Base-by-base conservation (phyloP, 768 basidiomycete species). In the Pisolithus marmoratus region DNA sequence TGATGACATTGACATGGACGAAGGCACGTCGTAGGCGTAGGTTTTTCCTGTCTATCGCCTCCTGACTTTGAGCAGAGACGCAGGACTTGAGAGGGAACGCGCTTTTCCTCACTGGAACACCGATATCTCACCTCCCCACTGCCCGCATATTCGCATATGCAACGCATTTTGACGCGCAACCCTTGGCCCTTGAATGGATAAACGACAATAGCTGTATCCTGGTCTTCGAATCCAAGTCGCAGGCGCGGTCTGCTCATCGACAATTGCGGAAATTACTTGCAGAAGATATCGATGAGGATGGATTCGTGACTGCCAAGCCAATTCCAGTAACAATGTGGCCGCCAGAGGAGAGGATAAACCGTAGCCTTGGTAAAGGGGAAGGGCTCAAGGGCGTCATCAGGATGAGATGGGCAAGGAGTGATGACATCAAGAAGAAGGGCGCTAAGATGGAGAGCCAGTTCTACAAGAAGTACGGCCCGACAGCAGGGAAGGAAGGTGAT, bases 111-210 rank as follows among this genome's bases (percentile, higher is more conserved):
- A 75, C 73, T 5, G 90, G 90, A 22, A 61, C 78, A 7, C 87
- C 90, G 1, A 87, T 93, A 52, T 74, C 83, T 4, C 79, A 84
- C 58, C 77, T 93, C 8, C 81, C 87, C 22, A 93, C 90, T 3
- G 73, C 80, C 3, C 79, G 85, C 37, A 75, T 93, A 49, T 92
- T 92, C 62, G 89, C 85, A 0, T 93, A 92, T 59, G 83, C 84
- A 29, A 85, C 82, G 2, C 85, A 91, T 58, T 90, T 87, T 60
- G 84, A 87, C 44, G 75, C 82, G 1, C 74, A 78, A 19, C 90
- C 90, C 0, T 76, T 89, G 55, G 90, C 78, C 8, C 71, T 93
- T 8, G 90, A 93, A 70, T 93, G 90, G 90, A 77, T 93, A 19
- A 83, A 90, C 64, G 90, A 93, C 69, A 84, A 73, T 22, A 90